phyloP scores from a whole-genome alignment of 805 yeast genomes.

The Brettanomyces sp. region DNA sequence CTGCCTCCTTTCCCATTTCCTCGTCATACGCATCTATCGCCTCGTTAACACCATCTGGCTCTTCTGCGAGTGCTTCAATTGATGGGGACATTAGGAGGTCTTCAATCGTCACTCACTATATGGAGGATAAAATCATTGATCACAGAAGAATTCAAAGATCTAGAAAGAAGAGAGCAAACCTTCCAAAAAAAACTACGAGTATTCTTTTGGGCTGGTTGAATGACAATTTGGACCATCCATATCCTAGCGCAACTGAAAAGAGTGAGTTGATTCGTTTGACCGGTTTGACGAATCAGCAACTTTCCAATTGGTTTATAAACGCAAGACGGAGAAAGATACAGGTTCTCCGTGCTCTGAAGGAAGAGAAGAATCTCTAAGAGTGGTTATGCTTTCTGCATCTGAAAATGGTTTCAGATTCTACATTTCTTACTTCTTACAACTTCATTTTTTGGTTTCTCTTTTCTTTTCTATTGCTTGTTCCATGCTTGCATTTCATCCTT shows the following conservation, averaged over 20 bases:
- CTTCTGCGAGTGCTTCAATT: no score
- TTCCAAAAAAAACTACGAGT: conserved; percentile 52
- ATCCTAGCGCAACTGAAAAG: conserved; percentile 50
- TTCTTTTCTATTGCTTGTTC: background rate
- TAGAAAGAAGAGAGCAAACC: conserved; percentile 36
- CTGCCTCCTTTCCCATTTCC: no score
- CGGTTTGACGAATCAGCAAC: conserved; percentile 49
- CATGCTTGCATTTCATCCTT: background rate
- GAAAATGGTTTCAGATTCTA: no score
- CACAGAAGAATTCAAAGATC: background rate
- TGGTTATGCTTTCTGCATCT: no score
- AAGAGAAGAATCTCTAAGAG: background rate
- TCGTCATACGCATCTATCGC: no score
- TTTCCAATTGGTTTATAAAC: conserved; percentile 55
- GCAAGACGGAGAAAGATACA: conserved; percentile 53
- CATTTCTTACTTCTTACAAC: no score
- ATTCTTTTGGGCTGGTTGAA: conserved; percentile 45
- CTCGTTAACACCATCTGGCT: no score
- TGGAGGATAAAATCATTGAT: no score
- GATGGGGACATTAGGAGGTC: no score
- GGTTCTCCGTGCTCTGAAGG: conserved; percentile 31
- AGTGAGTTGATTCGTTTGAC: conserved; percentile 43
- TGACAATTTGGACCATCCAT: conserved; percentile 49
- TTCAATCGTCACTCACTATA: no score
- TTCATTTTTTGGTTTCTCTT: background rate